A percentile compares a stretch with the other conserved stretches of the same genome.
These are phyloP conservation scores for Aquilaria agallochum DNA, from an alignment of 441 rosid genomes.

Conservation along the genomic window DNA sequence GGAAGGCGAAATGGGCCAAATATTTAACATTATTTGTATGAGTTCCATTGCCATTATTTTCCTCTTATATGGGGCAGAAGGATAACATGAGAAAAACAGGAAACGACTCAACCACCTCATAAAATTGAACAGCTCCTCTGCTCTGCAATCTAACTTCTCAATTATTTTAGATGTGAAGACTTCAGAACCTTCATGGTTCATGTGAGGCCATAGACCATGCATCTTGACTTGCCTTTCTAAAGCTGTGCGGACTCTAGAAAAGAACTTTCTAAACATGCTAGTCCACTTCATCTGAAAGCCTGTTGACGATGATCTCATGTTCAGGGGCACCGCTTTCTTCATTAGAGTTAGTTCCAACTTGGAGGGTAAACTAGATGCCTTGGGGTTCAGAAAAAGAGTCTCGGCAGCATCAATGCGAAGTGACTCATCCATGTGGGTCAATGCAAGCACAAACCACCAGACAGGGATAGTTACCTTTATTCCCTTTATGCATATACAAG, in stretches of 20 bases:
- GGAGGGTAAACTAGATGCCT: conserved; percentile 86
- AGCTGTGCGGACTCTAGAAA: conserved; percentile 85
- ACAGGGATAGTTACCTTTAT: conserved; percentile 62
- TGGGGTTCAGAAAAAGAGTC: conserved; percentile 88
- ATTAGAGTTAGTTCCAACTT: conserved; percentile 73
- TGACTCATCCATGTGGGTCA: conserved; percentile 88
- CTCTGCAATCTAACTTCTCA: conserved; percentile 43
- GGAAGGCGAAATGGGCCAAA: conserved; percentile 66
- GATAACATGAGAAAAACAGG: conserved; percentile 88
- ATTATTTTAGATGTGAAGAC: conserved; percentile 21
- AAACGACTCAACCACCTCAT: conserved; percentile 93
- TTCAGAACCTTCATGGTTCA: conserved; percentile 21
- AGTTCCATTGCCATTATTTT: conserved; percentile 98
- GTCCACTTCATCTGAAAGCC: conserved; percentile 99
- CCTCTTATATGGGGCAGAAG: conserved; percentile 96
- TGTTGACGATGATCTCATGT: conserved; percentile 96
- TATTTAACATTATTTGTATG: conserved; percentile 73
- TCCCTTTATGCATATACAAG: conserved; percentile 66
- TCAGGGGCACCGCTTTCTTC: conserved; percentile 83
- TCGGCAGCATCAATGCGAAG: conserved; percentile 97
- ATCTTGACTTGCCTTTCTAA: conserved; percentile 88
- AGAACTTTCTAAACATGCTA: conserved; percentile 90
- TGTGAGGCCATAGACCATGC: conserved; percentile 60
- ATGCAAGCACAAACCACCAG: conserved; percentile 83
- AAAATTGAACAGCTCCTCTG: conserved; percentile 73